Percentiles rank a stretch among this genome's conserved stretches.
Conservation (phyloP, 495 filamentous ascomycete genomes). For the Sabuloglossum arenarium region DNA sequence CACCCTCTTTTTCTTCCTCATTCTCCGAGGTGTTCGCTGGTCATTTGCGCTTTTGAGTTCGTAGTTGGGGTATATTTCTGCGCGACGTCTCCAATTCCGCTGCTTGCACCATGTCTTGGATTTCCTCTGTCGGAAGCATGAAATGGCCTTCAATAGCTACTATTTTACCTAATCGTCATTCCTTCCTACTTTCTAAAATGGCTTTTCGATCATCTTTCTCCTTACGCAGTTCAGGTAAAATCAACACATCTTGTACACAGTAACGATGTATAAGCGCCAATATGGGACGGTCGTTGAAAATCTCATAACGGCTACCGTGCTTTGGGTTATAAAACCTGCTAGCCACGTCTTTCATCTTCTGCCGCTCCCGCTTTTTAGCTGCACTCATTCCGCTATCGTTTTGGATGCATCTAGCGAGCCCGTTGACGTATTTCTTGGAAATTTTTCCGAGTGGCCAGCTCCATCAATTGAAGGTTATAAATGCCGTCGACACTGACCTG, state of each 20-base stretch:
- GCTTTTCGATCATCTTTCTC: too few relatives aligned
- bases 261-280: constrained; percentile 21
- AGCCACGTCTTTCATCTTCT: constrained; percentile 22
- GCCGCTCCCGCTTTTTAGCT: constrained; percentile 14
- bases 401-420: constrained; percentile 27
- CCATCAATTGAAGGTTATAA: constrained; percentile 35
- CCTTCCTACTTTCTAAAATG: too few relatives aligned
- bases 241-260: constrained; percentile 27
- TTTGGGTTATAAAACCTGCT: constrained; percentile 19
- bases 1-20: too few relatives aligned
- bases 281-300: constrained; percentile 29
- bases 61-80: too few relatives aligned
- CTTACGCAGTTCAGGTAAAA: constrained; percentile 21
- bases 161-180: too few relatives aligned
- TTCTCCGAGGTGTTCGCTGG: too few relatives aligned
- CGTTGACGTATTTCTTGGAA: constrained; percentile 14
- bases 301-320: constrained; percentile 23
- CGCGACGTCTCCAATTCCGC: too few relatives aligned
- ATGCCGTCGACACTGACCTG: constrained; percentile 20
- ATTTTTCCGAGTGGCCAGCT: constrained; percentile 20
- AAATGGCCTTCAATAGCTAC: too few relatives aligned
- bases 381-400: constrained; percentile 11
- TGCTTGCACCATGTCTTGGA: too few relatives aligned
- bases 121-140: too few relatives aligned
- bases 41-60: too few relatives aligned